Evolutionary conservation across 257 asterid genomes (phyloP).

Genomic region (Verbena officinalis): DNA sequence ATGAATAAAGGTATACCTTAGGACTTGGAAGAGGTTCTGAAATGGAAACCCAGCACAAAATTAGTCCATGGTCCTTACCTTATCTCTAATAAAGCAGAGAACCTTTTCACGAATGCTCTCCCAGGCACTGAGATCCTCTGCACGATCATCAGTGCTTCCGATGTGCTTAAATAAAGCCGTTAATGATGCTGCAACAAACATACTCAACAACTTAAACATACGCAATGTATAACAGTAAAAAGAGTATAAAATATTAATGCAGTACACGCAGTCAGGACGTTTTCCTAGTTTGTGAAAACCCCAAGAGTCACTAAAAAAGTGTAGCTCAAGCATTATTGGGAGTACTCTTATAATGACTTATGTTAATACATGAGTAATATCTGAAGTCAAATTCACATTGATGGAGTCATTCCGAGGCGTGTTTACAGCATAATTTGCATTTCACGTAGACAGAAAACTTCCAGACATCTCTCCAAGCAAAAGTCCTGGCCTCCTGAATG

Average conservation of each 20-base stretch:
- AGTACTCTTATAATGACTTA: conserved; percentile 9
- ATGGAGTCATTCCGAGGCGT: not conserved
- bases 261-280: conserved; percentile 11
- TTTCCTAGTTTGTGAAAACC: conserved; percentile 11
- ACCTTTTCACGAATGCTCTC: conserved; percentile 90
- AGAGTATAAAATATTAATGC: conserved; percentile 15
- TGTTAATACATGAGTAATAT: conserved; percentile 9
- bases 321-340: not conserved
- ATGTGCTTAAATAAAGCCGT: conserved; percentile 87
- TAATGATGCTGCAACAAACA: conserved; percentile 75
- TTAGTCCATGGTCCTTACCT: conserved; percentile 45
- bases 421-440: conserved; percentile 8
- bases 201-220: conserved; percentile 27
- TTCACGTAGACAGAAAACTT: conserved; percentile 13
- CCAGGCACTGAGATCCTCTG: conserved; percentile 78
- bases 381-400: conserved; percentile 19
- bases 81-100: conserved; percentile 80
- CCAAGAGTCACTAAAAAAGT: not conserved
- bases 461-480: conserved; percentile 1
- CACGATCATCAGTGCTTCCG: conserved; percentile 81
- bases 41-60: not conserved
- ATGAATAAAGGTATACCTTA: conserved; percentile 23
- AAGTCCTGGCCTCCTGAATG: conserved; percentile 12
- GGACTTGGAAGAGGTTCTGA: conserved; percentile 7
- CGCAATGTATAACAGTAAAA: conserved; percentile 5